Evolutionary conservation across 352 stramenopile genomes (phyloP).

Genomic region (Halophytophthora polymorphica): DNA sequence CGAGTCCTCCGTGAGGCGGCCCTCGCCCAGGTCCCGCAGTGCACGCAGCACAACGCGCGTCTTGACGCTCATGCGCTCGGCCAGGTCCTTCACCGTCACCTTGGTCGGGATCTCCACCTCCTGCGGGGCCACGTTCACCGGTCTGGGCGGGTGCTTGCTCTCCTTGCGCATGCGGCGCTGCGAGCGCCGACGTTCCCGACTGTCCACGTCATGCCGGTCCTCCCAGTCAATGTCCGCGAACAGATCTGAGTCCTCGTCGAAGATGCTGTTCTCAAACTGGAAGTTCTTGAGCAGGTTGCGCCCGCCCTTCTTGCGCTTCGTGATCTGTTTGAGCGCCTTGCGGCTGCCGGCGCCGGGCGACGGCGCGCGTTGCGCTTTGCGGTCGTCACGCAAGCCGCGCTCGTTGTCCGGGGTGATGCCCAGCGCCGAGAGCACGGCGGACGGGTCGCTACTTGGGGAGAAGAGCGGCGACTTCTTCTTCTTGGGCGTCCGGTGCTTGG

Average conservation of each 20-base stretch:
- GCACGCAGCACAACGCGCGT: conserved; percentile 59
- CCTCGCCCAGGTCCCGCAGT: conserved; percentile 66
- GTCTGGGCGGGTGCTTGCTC: conserved; percentile 35
- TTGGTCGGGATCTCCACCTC: conserved; percentile 79
- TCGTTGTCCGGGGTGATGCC: conserved; percentile 28
- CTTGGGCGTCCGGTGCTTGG: conserved; percentile 32
- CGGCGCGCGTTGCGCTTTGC: neutral
- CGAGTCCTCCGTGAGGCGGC: conserved; percentile 66
- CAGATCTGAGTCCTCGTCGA: conserved; percentile 57
- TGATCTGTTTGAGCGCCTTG: conserved; percentile 60
- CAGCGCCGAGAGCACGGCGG: conserved; percentile 27
- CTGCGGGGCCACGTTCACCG: conserved; percentile 34
- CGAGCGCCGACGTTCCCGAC: conserved; percentile 60
- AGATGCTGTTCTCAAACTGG: conserved; percentile 87
- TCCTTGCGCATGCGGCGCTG: conserved; percentile 61
- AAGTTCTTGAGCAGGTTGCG: conserved; percentile 76
- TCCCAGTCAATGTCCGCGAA: conserved; percentile 82
- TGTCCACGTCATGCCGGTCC: conserved; percentile 39
- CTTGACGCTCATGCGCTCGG: conserved; percentile 81
- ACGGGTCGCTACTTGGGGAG: conserved; percentile 24
- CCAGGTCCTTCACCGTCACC: conserved; percentile 74
- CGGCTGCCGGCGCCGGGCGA: conserved; percentile 12
- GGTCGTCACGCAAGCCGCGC: conserved; percentile 3
- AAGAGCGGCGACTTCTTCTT: conserved; percentile 41
- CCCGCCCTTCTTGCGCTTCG: conserved; percentile 72